A percentile compares a stretch with the other conserved stretches of the same genome.
Conservation (phyloP, 345 rosid genomes). For the Boechera stricta region DNA sequence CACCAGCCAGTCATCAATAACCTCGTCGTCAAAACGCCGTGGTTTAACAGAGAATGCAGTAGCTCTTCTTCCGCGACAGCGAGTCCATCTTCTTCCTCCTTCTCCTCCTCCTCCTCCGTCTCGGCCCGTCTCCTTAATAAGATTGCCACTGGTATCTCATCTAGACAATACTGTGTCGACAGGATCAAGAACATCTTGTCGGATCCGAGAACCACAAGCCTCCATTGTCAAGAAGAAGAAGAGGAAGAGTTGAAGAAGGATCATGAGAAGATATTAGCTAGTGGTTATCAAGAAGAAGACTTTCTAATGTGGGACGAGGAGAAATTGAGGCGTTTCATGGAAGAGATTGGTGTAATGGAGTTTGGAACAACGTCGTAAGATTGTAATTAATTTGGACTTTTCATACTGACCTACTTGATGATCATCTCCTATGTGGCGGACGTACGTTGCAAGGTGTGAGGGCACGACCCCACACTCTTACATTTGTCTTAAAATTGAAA, state of each 20-base stretch:
- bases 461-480: no score
- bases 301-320: conserved; percentile 27
- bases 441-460: no score
- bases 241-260: conserved; percentile 10
- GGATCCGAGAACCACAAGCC: conserved; percentile 3
- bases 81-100: conserved; percentile 12
- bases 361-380: neutral
- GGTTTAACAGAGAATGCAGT: neutral
- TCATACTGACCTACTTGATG: neutral
- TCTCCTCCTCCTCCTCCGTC: neutral
- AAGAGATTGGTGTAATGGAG: conserved; percentile 14
- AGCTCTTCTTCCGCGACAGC: conserved; percentile 6
- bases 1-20: conserved; percentile 19
- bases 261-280: neutral
- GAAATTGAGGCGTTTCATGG: conserved; percentile 19
- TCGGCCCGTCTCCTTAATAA: conserved; percentile 31
- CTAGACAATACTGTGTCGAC: conserved; percentile 12
- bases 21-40: neutral
- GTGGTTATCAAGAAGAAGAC: conserved; percentile 19
- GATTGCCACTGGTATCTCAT: conserved; percentile 29
- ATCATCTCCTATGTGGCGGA: neutral
- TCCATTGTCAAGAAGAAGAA: neutral
- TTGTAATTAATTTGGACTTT: neutral
- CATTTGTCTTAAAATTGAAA: no score
- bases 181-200: conserved; percentile 37